Percentiles rank a stretch among this genome's conserved stretches.
These are phyloP conservation scores for Theobroma cacao DNA, from an alignment of 345 rosid genomes.

Conservation along the genomic window DNA sequence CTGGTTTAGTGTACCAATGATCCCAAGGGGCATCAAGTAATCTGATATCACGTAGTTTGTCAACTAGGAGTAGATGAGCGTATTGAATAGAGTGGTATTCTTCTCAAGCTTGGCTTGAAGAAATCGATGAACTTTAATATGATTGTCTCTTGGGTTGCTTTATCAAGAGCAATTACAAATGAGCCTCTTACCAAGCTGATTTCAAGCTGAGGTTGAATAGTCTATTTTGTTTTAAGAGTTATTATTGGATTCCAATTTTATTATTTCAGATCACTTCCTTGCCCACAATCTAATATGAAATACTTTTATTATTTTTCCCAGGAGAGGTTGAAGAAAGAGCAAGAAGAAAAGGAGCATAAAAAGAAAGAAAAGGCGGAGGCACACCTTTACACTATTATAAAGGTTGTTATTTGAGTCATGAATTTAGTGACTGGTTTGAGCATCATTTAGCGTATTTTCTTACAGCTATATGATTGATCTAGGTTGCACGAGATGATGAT, in stretches of 20 bases:
- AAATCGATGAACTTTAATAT: conserved; percentile 2
- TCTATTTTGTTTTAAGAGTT: neutral
- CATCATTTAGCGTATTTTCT: conserved; percentile 9
- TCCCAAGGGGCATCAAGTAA: neutral
- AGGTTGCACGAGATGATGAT: conserved; percentile 96
- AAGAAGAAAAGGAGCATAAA: conserved; percentile 92
- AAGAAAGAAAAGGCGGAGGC: conserved; percentile 91
- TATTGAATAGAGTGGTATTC: conserved; percentile 3
- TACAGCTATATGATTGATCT: conserved; percentile 12
- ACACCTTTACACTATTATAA: conserved; percentile 81
- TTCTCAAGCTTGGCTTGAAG: conserved; percentile 10
- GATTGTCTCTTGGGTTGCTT: conserved; percentile 3
- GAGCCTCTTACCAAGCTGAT: conserved; percentile 7
- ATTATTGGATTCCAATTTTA: neutral
- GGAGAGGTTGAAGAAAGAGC: conserved; percentile 93
- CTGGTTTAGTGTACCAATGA: neutral
- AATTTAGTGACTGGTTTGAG: neutral
- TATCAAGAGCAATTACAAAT: neutral
- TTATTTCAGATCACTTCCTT: neutral
- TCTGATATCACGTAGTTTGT: conserved; percentile 9
- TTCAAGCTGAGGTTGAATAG: neutral
- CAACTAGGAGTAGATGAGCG: neutral
- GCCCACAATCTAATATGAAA: conserved; percentile 4
- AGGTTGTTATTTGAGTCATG: conserved; percentile 41
- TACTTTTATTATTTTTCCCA: conserved; percentile 25